Base-by-base conservation (phyloP, 2,329 filamentous ascomycete genomes). In the Coniochaeta pulveracea region DNA sequence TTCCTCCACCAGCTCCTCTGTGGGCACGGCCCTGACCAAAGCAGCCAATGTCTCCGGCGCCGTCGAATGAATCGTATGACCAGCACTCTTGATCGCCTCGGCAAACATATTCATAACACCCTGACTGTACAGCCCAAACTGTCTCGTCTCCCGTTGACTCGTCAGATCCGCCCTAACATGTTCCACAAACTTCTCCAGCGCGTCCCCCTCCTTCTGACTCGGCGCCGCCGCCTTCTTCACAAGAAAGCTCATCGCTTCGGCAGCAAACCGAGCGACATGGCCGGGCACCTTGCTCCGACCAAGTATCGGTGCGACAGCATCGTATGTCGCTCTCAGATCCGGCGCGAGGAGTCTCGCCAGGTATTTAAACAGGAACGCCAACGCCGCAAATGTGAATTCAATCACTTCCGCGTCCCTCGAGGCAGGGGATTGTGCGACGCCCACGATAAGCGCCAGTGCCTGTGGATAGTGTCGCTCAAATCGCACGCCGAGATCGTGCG, bases 341-440 rank as follows among this genome's bases (percentile, higher is more conserved):
- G 85, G 80, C 0, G 91, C 82, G 15, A 98, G 60, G 1, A 96
- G 69, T 42, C 85, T 78, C 3, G 86, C 93, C 5, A 98, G 72
- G 50, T 96, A 96, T 53, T 98, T 98, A 72, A 98, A 95, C 25
- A 96, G 66, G 66, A 93, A 98, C 28, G 91, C 86, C 36, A 98
- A 66, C 45, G 85, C 88, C 10, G 80, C 85, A 58, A 98, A 98
- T 33, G 85, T 89, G 88, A 89, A 96, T 60, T 98, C 91, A 33
- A 96, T 84, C n/a, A 93, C 86, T 41, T 88, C 84, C 17, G 84
- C 78, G 48, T 84, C 80, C 36, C 82, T 69, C 34, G 84, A 76
- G 46, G 76, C 81, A 10, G 11, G 10, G n/a, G 28, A 31, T 34
- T 78, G 78, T 9, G 86, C 88, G 42, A 96, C 72, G 11, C 76